Evolutionary conservation across 352 stramenopile genomes (phyloP).

Genomic region (Stephanocyclus meneghinianus): DNA sequence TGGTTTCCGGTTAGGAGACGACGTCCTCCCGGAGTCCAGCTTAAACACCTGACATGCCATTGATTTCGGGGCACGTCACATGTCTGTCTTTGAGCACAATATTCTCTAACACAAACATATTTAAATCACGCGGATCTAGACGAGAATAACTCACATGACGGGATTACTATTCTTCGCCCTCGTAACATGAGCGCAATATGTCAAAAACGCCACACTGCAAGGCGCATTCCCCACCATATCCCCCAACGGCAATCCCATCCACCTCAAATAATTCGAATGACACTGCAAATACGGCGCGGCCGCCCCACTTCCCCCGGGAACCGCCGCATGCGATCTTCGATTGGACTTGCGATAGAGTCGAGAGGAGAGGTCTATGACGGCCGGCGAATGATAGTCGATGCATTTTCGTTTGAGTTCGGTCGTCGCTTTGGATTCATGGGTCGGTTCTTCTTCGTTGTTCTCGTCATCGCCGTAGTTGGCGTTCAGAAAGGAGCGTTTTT

Average conservation of each 20-base stretch:
- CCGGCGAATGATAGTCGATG: constrained; percentile 76
- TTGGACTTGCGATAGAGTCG: constrained; percentile 69
- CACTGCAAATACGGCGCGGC: constrained; percentile 60
- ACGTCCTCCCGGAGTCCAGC: constrained; percentile 92
- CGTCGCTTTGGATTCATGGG: constrained; percentile 41
- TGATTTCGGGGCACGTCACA: background rate
- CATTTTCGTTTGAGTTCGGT: constrained; percentile 77
- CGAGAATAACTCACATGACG: constrained; percentile 58
- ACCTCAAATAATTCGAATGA: constrained; percentile 65
- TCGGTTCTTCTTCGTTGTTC: constrained; percentile 4
- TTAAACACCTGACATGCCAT: constrained; percentile 74
- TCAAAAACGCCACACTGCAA: constrained; percentile 59
- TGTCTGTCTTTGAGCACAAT: background rate
- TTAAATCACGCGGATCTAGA: constrained; percentile 2
- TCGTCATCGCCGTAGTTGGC: constrained; percentile 15
- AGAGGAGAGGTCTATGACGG: constrained; percentile 70
- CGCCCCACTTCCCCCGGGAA: constrained; percentile 26
- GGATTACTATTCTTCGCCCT: constrained; percentile 79
- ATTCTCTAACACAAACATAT: constrained; percentile 1
- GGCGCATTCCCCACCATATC: constrained; percentile 43
- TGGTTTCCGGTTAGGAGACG: constrained; percentile 95
- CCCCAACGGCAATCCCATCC: constrained; percentile 68
- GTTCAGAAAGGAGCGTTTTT: constrained; percentile 18
- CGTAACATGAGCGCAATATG: constrained; percentile 76
- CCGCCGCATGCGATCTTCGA: constrained; percentile 43